phyloP scores from a whole-genome alignment of 2,329 filamentous ascomycete genomes.

The Diaporthe destruens region DNA sequence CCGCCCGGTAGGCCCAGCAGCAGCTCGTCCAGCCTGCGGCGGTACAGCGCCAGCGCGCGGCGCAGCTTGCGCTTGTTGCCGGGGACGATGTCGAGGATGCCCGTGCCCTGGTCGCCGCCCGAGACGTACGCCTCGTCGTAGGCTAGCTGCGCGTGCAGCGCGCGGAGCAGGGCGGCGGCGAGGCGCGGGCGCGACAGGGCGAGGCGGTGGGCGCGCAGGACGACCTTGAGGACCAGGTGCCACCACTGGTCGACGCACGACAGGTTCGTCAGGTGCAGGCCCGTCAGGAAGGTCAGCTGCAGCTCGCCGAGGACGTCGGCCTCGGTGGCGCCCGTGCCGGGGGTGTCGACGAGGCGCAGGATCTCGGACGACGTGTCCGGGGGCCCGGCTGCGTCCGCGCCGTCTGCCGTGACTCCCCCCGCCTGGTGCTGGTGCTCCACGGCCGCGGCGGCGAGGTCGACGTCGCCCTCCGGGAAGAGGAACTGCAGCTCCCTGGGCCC shows the following conservation, averaged over 20 bases:
- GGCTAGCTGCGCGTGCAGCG: conserved; percentile 66
- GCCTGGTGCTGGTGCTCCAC: not conserved
- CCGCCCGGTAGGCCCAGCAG: conserved; percentile 50
- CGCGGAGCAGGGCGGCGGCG: conserved; percentile 60
- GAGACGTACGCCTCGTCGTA: conserved; percentile 65
- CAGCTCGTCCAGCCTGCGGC: conserved; percentile 63
- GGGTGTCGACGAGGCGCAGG: conserved; percentile 53
- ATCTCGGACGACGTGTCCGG: conserved; percentile 64
- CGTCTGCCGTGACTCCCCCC: not conserved
- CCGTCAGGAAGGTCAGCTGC: conserved; percentile 70
- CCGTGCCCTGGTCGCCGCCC: conserved; percentile 43
- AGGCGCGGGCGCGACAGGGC: conserved; percentile 58
- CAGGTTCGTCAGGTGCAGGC: conserved; percentile 69
- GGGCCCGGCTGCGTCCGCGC: conserved; percentile 38
- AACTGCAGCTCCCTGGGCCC: conserved; percentile 60
- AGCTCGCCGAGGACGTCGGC: conserved; percentile 69
- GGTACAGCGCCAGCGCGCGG: conserved; percentile 66
- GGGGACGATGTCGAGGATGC: conserved; percentile 52
- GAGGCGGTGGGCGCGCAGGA: conserved; percentile 65
- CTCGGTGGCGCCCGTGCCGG: conserved; percentile 46
- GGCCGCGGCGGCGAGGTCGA: conserved; percentile 56
- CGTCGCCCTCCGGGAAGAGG: conserved; percentile 59
- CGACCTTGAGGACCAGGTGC: conserved; percentile 63
- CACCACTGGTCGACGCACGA: conserved; percentile 74
- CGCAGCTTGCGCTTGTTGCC: conserved; percentile 54